Percentiles rank a stretch among this genome's conserved stretches.
These are phyloP conservation scores for Amanita rubescens DNA, from an alignment of 768 basidiomycete genomes.

Conservation along the genomic window DNA sequence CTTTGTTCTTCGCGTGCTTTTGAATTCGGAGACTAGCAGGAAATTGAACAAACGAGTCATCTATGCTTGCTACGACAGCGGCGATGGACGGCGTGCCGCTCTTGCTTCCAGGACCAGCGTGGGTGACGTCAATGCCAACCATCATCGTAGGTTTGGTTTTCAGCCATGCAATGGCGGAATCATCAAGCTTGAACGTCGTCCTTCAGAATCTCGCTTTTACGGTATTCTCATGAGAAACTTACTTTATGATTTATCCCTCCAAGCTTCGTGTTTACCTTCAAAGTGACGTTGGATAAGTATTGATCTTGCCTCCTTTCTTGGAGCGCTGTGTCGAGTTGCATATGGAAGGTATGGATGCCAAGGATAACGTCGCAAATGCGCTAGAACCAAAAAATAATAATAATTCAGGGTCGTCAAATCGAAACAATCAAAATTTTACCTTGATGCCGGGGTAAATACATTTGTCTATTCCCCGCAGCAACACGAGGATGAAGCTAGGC, in stretches of 20 bases:
- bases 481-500: constrained; percentile 62
- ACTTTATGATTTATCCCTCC: constrained; percentile 72
- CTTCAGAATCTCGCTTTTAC: not conserved
- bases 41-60: constrained; percentile 65
- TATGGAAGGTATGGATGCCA: constrained; percentile 70
- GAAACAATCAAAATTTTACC: constrained; percentile 17
- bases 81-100: constrained; percentile 77
- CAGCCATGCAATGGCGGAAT: constrained; percentile 54
- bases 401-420: not conserved
- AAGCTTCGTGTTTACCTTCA: constrained; percentile 80
- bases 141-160: constrained; percentile 69
- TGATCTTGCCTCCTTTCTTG: constrained; percentile 59
- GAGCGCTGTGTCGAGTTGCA: constrained; percentile 58
- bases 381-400: constrained; percentile 18
- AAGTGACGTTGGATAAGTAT: constrained; percentile 74
- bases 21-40: constrained; percentile 71
- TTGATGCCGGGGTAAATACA: constrained; percentile 80
- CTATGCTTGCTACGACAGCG: constrained; percentile 73
- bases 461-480: constrained; percentile 63
- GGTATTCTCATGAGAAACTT: constrained; percentile 4
- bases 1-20: constrained; percentile 34
- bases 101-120: constrained; percentile 60
- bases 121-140: constrained; percentile 81
- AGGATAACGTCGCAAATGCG: constrained; percentile 64
- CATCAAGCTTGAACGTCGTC: constrained; percentile 38